Evolutionary conservation across 176 grass and related monocot species (phyloP), one percentile per base, ranked within the genome.

Genomic region (Alopecurus myosuroides): DNA sequence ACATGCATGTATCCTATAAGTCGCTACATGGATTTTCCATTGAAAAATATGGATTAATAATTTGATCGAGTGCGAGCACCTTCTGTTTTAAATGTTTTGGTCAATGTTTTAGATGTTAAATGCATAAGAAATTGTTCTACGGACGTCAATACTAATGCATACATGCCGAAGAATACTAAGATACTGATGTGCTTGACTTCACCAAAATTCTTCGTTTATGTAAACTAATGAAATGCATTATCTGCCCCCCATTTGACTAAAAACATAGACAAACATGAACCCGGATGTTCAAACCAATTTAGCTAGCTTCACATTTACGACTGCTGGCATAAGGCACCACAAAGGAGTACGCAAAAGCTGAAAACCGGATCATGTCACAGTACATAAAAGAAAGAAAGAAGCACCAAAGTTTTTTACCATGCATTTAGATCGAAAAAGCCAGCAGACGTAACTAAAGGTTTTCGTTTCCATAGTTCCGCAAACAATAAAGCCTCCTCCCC

Each of bases 401-500:
- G 15, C 46, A 6, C 30, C n/a, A 67, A 50, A 35, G 42, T 41
- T 11, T 15, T 73, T 36, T 74, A 5, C 70, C 42, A 31, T 74
- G 26, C 65, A 82, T 57, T 79, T 55, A 67, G 79, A 74, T 74
- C 15, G 13, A 74, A 46, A 72, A 82, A 84, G 63, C 79, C 74
- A 37, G 15, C 9, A 9, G 39, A 12, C 6, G 37, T 42, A 58
- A 62, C 55, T 74, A 74, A 20, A 74, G 64, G 84, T 52, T 67
- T 64, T 71, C 9, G 58, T 78, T 83, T 86, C 84, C 80, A 67
- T 36, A 79, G 56, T 58, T 37, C 35, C 51, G 88, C 74, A 90
- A 90, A 90, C 18, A 66, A 86, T 90, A 83, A 83, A 83, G 88
- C 62, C 66, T 79, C 80, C 37, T 56, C 48, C 13, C 74, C 56